Percentiles rank a stretch among this genome's conserved stretches.
phyloP scores from a whole-genome alignment of 164 flowering plant genomes.

The Dillenia turbinata region DNA sequence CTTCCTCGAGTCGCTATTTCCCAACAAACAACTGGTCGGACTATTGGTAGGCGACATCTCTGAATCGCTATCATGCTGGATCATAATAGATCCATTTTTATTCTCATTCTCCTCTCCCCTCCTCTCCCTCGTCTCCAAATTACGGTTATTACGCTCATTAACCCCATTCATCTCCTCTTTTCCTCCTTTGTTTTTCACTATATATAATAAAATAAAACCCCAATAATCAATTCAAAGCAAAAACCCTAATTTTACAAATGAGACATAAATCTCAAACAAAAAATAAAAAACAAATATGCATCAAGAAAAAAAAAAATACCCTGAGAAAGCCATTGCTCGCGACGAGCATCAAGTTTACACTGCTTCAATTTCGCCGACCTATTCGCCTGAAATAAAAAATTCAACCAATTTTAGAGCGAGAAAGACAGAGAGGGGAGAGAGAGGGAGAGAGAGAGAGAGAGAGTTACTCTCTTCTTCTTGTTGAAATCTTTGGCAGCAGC shows the following conservation, averaged over 20 bases:
- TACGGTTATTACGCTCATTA: slow-evolving; percentile 15
- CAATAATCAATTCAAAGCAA: neutral
- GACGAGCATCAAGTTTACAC: slow-evolving; percentile 80
- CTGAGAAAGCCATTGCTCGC: slow-evolving; percentile 84
- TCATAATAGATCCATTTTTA: slow-evolving; percentile 17
- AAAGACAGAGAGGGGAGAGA: slow-evolving; percentile 6
- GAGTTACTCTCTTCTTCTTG: slow-evolving; percentile 69
- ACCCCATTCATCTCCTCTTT: slow-evolving; percentile 37
- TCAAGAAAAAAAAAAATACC: slow-evolving; percentile 23
- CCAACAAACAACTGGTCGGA: slow-evolving; percentile 36
- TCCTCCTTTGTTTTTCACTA: slow-evolving; percentile 48
- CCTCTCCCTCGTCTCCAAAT: slow-evolving; percentile 25
- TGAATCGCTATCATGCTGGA: slow-evolving; percentile 43
- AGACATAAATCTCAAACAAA: neutral
- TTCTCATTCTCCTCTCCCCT: slow-evolving; percentile 18
- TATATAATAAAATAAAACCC: slow-evolving; percentile 3
- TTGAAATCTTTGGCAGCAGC: slow-evolving; percentile 44
- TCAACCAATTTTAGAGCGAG: neutral
- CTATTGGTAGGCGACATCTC: slow-evolving; percentile 47
- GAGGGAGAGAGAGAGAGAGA: neutral
- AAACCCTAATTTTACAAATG: neutral
- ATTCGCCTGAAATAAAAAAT: slow-evolving; percentile 42
- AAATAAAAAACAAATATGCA: neutral
- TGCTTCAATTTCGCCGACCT: slow-evolving; percentile 84
- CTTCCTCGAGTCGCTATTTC: slow-evolving; percentile 33